Percentiles rank a stretch among this genome's conserved stretches.
phyloP scores from a whole-genome alignment of 2,329 filamentous ascomycete genomes.

The Elsinoe fawcettii region DNA sequence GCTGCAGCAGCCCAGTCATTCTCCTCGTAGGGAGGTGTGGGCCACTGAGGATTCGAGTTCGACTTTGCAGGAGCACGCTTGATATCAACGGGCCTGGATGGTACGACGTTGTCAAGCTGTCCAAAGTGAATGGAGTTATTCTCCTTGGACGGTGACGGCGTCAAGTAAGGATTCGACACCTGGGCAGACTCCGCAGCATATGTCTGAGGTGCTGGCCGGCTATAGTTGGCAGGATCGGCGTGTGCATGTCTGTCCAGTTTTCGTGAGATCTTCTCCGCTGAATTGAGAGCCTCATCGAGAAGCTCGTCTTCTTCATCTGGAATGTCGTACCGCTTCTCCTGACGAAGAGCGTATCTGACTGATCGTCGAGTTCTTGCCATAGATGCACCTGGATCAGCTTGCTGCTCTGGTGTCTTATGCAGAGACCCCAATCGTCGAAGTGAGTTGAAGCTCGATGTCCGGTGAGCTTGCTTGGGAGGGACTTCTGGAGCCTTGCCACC shows the following conservation, averaged over 20 bases:
- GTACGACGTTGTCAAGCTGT: slow-evolving; percentile 52
- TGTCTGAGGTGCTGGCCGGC: slow-evolving; percentile 48
- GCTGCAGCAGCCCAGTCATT: slow-evolving; percentile 83
- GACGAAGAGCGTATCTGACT: slow-evolving; percentile 60
- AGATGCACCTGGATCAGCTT: slow-evolving; percentile 56
- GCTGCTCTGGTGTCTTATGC: slow-evolving; percentile 40
- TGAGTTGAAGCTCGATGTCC: slow-evolving; percentile 22
- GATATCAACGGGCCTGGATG: slow-evolving; percentile 65
- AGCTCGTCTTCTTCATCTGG: slow-evolving; percentile 96
- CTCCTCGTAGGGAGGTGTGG: slow-evolving; percentile 91
- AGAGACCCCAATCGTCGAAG: slow-evolving; percentile 37
- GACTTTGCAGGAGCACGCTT: slow-evolving; percentile 48
- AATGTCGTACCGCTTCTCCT: slow-evolving; percentile 80
- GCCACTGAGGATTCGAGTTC: slow-evolving; percentile 64
- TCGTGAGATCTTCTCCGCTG: slow-evolving; percentile 66
- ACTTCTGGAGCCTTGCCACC: slow-evolving; percentile 18
- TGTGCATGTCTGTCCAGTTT: slow-evolving; percentile 50
- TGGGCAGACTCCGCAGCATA: slow-evolving; percentile 57
- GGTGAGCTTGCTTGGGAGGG: slow-evolving; percentile 17
- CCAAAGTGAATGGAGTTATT: slow-evolving; percentile 69
- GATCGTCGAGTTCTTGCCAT: slow-evolving; percentile 75
- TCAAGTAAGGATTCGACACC: slow-evolving; percentile 51
- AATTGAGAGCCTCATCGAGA: slow-evolving; percentile 76
- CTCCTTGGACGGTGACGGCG: slow-evolving; percentile 72
- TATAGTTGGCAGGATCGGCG: slow-evolving; percentile 8